Evolutionary conservation across 225 moss, liverwort and hornwort species (phyloP).

Genomic region (Lunularia cruciata): DNA sequence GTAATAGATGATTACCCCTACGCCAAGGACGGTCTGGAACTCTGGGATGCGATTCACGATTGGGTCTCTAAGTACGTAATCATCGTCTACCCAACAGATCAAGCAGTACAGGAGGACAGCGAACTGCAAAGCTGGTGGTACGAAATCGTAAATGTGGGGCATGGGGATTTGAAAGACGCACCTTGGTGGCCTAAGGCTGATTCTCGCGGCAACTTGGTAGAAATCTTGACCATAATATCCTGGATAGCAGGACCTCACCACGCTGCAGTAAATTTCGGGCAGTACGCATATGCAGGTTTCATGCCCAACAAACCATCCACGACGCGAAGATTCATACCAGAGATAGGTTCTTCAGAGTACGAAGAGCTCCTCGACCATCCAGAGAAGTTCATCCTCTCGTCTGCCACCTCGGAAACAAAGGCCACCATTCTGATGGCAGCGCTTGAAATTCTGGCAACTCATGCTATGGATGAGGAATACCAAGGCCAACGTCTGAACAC

Average conservation of each 20-base stretch:
- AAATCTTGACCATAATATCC: slow-evolving; percentile 31
- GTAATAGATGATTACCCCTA: slow-evolving; percentile 48
- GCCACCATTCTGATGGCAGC: slow-evolving; percentile 50
- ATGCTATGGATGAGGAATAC: slow-evolving; percentile 68
- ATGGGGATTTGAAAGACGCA: slow-evolving; percentile 40
- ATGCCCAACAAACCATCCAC: slow-evolving; percentile 28
- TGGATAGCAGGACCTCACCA: slow-evolving; percentile 48
- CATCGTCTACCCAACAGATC: slow-evolving; percentile 28
- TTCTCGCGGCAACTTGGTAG: slow-evolving; percentile 22
- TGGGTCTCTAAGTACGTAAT: slow-evolving; percentile 23
- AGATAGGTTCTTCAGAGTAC: slow-evolving; percentile 27
- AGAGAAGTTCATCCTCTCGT: slow-evolving; percentile 22
- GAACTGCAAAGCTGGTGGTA: slow-evolving; percentile 49
- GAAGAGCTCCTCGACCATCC: slow-evolving; percentile 12
- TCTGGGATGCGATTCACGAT: slow-evolving; percentile 40
- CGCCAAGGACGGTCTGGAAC: slow-evolving; percentile 43
- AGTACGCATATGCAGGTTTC: slow-evolving; percentile 38
- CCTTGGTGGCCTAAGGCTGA: slow-evolving; percentile 46
- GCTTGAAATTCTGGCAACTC: slow-evolving; percentile 60
- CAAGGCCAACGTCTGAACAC: slow-evolving; percentile 27
- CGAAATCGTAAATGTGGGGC: slow-evolving; percentile 40
- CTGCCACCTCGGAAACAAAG: slow-evolving; percentile 7
- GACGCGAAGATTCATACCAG: slow-evolving; percentile 31
- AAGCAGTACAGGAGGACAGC: slow-evolving; percentile 30
- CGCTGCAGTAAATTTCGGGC: slow-evolving; percentile 44